Base-by-base conservation (phyloP, 768 basidiomycete species). In the Psilocybe cyanescens region DNA sequence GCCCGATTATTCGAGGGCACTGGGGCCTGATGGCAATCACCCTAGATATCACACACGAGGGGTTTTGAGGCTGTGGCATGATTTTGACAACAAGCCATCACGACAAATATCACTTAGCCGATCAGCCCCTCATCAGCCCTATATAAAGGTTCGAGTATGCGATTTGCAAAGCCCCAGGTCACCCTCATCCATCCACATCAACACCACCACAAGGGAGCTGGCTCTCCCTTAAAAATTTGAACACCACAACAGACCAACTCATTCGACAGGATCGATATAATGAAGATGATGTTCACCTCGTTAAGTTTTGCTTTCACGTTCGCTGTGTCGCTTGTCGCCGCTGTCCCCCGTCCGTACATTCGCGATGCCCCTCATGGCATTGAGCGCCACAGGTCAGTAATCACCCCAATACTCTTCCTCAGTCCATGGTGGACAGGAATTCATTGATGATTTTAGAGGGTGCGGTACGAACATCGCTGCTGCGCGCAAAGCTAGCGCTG, bases 381-480 rank as follows among this genome's bases (percentile, higher is more conserved):
- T 37, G 54, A 64, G 39, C 65, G 66, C 37, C 50, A 62, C 45
- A 60, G 66, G 68, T 58, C n/a, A 58, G 62, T 58, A 41, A n/a
- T 17, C 30, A 47, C 46, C 41, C 47, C 29, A 9, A 19, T 28
- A 12, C 3, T 24, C 45, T 28, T 30, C 24, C 9, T 30, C 58
- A 14, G 30, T 24, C 24, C 24, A 24, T 33, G 4, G 1, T 35
- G 24, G 14, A 1, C 8, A 44, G 11, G 4, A 14, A 8, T 17
- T 61, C 2, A 16, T 41, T 16, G 28, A 16, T 17, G n/a, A 17
- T 58, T 45, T 16, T 37, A 77, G 77, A 61, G 71, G 63, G 14
- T 82, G 81, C 56, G 80, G 78, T 60, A 77, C 75, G 14, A 67
- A 71, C 51, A 77, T 79, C 58, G 68, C 72, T 28, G 68, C 70